These are phyloP conservation scores for Pyricularia grisea DNA, from an alignment of 2,329 filamentous ascomycete genomes.

Conservation along the genomic window DNA sequence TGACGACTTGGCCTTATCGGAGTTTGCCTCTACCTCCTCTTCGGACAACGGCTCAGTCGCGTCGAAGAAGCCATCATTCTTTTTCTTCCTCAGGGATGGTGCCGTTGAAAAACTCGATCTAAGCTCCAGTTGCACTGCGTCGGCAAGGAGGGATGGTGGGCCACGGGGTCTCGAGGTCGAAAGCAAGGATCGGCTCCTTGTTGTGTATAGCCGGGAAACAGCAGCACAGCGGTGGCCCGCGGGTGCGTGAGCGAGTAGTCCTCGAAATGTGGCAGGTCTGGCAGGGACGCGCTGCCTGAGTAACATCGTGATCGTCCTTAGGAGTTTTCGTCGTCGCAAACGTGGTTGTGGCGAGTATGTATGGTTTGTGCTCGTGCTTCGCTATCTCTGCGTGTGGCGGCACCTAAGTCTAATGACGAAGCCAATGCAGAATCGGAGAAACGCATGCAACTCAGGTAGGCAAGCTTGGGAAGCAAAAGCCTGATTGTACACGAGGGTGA, in stretches of 20 bases:
- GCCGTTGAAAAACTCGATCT: conserved; percentile 11
- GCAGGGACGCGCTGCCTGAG: conserved; percentile 5
- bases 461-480: background rate
- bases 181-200: background rate
- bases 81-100: conserved; percentile 9
- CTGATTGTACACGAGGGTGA: background rate
- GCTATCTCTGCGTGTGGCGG: background rate
- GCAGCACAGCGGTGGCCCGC: background rate
- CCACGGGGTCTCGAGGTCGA: background rate
- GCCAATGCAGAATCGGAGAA: background rate
- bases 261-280: conserved; percentile 1
- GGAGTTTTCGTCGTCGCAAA: background rate
- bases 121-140: background rate
- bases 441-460: background rate
- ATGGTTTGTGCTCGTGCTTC: background rate
- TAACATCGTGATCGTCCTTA: conserved; percentile 3
- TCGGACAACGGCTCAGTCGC: conserved; percentile 8
- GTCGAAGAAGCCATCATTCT: conserved; percentile 13
- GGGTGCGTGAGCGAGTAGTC: background rate
- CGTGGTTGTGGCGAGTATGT: background rate
- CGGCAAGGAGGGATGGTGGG: background rate
- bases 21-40: conserved; percentile 10
- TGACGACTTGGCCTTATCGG: conserved; percentile 7
- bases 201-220: background rate
- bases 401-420: background rate